A percentile compares a stretch with the other conserved stretches of the same genome.
These are phyloP conservation scores for Dendrocalamus latiflorus DNA, from an alignment of 202 grass and related monocot genomes.

Conservation along the genomic window DNA sequence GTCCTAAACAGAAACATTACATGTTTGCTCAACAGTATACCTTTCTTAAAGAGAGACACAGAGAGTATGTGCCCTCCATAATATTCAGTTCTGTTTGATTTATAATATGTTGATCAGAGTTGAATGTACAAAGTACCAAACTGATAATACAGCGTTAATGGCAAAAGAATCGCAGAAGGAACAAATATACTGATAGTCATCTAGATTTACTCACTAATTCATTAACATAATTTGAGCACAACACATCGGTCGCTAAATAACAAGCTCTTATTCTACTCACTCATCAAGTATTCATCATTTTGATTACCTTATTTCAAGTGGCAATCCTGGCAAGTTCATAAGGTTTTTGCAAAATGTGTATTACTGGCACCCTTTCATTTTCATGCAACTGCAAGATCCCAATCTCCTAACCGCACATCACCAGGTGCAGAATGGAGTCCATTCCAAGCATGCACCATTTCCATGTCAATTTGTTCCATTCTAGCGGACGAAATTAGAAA, in stretches of 20 bases:
- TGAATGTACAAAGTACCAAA: constrained; percentile 1
- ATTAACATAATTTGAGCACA: neutral
- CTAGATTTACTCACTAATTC: neutral
- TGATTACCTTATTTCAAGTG: constrained; percentile 2
- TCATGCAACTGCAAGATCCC: neutral
- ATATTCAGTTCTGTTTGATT: constrained; percentile 9
- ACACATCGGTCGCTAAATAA: neutral
- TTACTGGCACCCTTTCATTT: neutral
- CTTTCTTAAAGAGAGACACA: neutral
- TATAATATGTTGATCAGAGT: constrained; percentile 6
- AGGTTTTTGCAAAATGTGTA: neutral
- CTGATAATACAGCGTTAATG: neutral
- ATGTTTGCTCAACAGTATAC: neutral
- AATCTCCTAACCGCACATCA: neutral
- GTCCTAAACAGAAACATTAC: neutral
- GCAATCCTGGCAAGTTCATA: constrained; percentile 15
- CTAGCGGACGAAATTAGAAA: neutral
- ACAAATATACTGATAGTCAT: neutral
- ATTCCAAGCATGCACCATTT: constrained; percentile 2
- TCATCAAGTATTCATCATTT: constrained; percentile 13
- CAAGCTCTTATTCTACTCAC: neutral
- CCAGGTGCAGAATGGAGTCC: neutral
- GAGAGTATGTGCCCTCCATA: neutral
- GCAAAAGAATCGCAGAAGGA: neutral
- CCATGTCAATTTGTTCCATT: constrained; percentile 4